Conservation (phyloP, 2,329 filamentous ascomycete genomes). For the Fusarium sacchari region DNA sequence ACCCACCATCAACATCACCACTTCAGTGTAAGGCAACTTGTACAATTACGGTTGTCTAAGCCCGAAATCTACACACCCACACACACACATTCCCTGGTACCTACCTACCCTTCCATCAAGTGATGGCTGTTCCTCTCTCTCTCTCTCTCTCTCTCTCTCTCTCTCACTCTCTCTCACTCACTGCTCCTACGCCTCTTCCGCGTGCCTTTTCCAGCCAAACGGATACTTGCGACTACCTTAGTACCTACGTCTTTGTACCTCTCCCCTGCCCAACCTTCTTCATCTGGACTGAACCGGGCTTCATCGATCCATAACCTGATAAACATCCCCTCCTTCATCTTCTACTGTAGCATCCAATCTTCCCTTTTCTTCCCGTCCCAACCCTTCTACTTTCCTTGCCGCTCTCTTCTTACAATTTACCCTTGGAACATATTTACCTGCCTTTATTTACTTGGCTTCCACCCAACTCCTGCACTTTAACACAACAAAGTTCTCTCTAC, state of each 20-base stretch:
- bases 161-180: no score
- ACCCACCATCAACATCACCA: conserved; percentile 18
- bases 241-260: conserved; percentile 23
- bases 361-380: conserved; percentile 26
- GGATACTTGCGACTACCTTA: not conserved
- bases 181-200: conserved; percentile 22
- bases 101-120: not conserved
- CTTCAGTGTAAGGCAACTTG: not conserved
- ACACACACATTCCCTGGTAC: conserved; percentile 7
- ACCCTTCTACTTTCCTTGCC: conserved; percentile 18
- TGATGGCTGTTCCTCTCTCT: conserved; percentile 19
- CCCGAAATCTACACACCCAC: conserved; percentile 30
- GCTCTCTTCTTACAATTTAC: conserved; percentile 2
- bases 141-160: no score
- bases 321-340: conserved; percentile 14
- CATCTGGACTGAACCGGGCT: not conserved
- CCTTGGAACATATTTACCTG: conserved; percentile 1
- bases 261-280: conserved; percentile 12
- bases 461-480: conserved; percentile 2
- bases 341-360: not conserved
- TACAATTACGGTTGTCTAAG: conserved; percentile 9
- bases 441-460: conserved; percentile 7
- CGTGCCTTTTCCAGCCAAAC: conserved; percentile 19
- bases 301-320: conserved; percentile 14
- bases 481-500: not conserved